A percentile compares a stretch with the other conserved stretches of the same genome.
phyloP scores from a whole-genome alignment of 805 yeast species.

The Osmozyma mogii region DNA sequence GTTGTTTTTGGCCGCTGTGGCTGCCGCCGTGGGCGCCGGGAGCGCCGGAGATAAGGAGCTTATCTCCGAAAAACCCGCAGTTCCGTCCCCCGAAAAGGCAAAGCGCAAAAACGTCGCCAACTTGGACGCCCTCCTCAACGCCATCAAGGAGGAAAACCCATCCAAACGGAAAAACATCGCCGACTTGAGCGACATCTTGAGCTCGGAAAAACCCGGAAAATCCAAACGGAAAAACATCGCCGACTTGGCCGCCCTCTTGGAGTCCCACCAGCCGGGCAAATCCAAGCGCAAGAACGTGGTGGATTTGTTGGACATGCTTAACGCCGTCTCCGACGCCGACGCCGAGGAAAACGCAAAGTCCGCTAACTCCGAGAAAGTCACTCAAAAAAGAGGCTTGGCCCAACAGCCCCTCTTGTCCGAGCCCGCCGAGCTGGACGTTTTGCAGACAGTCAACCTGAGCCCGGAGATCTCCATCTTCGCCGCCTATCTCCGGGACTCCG shows the following conservation, averaged over 20 bases:
- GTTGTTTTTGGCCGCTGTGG: too few species aligned
- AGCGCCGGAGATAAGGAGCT: too few species aligned
- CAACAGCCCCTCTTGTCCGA: not conserved
- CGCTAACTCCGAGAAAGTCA: conserved; percentile 6
- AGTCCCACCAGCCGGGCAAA: conserved; percentile 1
- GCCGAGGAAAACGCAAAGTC: conserved; percentile 4
- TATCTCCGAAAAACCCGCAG: too few species aligned
- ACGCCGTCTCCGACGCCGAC: conserved; percentile 1
- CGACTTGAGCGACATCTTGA: not conserved
- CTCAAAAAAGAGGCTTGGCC: conserved; percentile 1
- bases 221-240: conserved; percentile 1
- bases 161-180: conserved; percentile 1
- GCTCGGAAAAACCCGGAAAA: not conserved
- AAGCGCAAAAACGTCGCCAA: conserved; percentile 1
- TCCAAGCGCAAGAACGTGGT: conserved; percentile 1
- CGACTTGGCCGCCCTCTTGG: not conserved
- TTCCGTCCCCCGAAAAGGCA: too few species aligned
- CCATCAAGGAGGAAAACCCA: not conserved
- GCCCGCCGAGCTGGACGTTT: conserved; percentile 4
- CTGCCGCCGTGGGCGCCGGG: too few species aligned
- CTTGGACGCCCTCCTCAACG: not conserved
- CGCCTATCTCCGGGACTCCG: conserved; percentile 61
- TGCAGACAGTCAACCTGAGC: conserved; percentile 11
- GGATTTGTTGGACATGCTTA: conserved; percentile 2
- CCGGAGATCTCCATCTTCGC: conserved; percentile 51